Base-by-base conservation (phyloP, 345 rosid genomes). In the Ceriops zippeliana region DNA sequence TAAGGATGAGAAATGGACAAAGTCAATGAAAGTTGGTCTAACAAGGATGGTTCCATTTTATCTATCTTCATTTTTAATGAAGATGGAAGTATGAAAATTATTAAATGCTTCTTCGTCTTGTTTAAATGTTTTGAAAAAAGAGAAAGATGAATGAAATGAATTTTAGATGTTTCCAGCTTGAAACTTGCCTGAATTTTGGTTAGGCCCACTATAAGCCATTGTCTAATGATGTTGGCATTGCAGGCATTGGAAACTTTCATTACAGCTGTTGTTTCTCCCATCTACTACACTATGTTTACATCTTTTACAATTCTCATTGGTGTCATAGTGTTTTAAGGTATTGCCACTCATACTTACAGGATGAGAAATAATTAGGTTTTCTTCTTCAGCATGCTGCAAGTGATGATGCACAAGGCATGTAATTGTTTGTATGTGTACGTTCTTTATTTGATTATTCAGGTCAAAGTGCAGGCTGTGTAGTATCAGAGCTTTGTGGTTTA, bases 311-410 rank as follows among this genome's bases (percentile, higher is more conserved):
- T 89, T 51, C 67, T 89, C 8, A 90, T 91, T 17, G 85, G 96
- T 68, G 96, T 86, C 52, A 85, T 89, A 70, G 87, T 89, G 92
- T 87, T 89, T 58, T 58, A 87, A 89, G 96, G 96, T 89, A 89
- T 69, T 30, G 19, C 20, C 7, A 8, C 42, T 32, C 27, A n/a
- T 15, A 24, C 22, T 24, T 59, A n/a, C 2, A 17, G 16, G 21
- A 54, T 54, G 15, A 54, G 24, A 56, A 56, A 21, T 3, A 56
- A 56, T 21, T 22, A 24, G 5, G 5, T 5, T 56, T 8, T 34
- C 5, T 9, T 24, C 22, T 22, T 22, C 2, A 17, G n/a, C 10
- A 37, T 2, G 5, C 8, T 34, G 35, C 7, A 20, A 34, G 21
- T 4, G 32, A 30, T 17, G 32, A 65, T 27, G 17, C 16, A 28